A percentile compares a stretch with the other conserved stretches of the same genome.
Evolutionary conservation across 805 yeast genomes (phyloP).

Genomic region (Cyberlindnera xishuangbannaensis): DNA sequence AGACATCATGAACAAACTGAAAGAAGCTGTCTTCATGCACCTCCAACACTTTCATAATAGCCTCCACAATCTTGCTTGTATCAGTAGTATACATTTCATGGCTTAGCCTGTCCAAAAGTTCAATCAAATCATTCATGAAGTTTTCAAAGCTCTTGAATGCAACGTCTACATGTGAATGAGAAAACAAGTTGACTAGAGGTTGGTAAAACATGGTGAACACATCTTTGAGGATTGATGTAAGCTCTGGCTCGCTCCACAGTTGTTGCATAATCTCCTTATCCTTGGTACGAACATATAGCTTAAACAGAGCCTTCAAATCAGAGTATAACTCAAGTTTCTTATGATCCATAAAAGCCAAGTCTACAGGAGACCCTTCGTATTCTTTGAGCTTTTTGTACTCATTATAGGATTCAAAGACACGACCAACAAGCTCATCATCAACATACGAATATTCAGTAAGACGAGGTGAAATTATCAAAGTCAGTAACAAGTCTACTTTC

Average conservation of each 20-base stretch:
- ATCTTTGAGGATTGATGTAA: slow-evolving; percentile 70
- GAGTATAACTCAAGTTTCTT: slow-evolving; percentile 35
- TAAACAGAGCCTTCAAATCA: slow-evolving; percentile 55
- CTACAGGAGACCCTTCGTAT: slow-evolving; percentile 16
- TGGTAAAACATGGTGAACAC: slow-evolving; percentile 67
- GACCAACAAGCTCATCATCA: slow-evolving; percentile 13
- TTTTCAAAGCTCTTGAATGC: slow-evolving; percentile 58
- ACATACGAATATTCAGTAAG: slow-evolving; percentile 12
- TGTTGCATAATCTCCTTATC: slow-evolving; percentile 74
- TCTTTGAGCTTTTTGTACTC: slow-evolving; percentile 25
- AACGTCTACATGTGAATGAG: slow-evolving; percentile 57
- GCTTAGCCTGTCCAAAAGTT: slow-evolving; percentile 43
- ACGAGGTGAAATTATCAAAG: slow-evolving; percentile 21
- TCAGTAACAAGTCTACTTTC: slow-evolving; percentile 16
- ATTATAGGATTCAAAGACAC: slow-evolving; percentile 22
- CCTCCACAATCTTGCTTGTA: slow-evolving; percentile 59
- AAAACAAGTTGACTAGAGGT: slow-evolving; percentile 65
- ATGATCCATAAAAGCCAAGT: slow-evolving; percentile 16
- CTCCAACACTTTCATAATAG: slow-evolving; percentile 58
- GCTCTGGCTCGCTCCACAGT: slow-evolving; percentile 80
- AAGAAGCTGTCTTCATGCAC: slow-evolving; percentile 70
- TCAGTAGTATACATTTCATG: slow-evolving; percentile 46
- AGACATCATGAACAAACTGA: slow-evolving; percentile 75
- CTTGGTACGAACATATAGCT: slow-evolving; percentile 55
- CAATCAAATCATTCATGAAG: slow-evolving; percentile 63